Conservation (phyloP, 495 filamentous ascomycete species). For the Trichocladium uniseriatum region DNA sequence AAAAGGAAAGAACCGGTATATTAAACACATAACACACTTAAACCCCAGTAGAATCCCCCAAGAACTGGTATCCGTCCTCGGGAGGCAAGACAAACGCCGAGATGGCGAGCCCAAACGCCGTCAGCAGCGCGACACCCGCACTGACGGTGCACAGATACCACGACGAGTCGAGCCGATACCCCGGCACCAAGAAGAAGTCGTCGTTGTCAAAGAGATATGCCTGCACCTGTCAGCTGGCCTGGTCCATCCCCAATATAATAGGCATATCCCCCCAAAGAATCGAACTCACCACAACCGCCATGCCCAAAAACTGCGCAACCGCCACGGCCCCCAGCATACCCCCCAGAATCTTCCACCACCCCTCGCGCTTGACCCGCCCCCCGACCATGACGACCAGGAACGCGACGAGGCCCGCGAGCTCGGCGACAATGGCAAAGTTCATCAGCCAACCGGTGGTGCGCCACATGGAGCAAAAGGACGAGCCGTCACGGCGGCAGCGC, state of each 20-base stretch:
- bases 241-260: background rate
- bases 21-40: too few relatives aligned
- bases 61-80: slow-evolving; percentile 72
- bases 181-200: slow-evolving; percentile 67
- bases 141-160: slow-evolving; percentile 71
- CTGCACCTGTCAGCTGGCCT: slow-evolving; percentile 32
- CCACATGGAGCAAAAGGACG: slow-evolving; percentile 80
- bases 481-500: slow-evolving; percentile 41
- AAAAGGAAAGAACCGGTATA: too few relatives aligned
- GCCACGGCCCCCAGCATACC: slow-evolving; percentile 53
- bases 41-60: slow-evolving; percentile 4
- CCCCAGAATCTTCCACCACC: slow-evolving; percentile 67
- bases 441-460: slow-evolving; percentile 77
- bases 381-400: slow-evolving; percentile 67
- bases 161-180: slow-evolving; percentile 71
- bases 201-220: slow-evolving; percentile 79
- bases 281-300: slow-evolving; percentile 67
- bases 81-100: slow-evolving; percentile 59
- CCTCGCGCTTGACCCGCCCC: slow-evolving; percentile 63
- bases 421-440: slow-evolving; percentile 65
- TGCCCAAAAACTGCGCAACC: slow-evolving; percentile 54
- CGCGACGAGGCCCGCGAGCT: slow-evolving; percentile 64
- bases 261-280: background rate
- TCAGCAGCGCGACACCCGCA: slow-evolving; percentile 55
- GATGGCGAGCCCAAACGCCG: slow-evolving; percentile 50